Percentiles rank a stretch among this genome's conserved stretches.
Evolutionary conservation across 2,329 filamentous ascomycete species (phyloP).

Genomic region (Sarocladium kiliense): DNA sequence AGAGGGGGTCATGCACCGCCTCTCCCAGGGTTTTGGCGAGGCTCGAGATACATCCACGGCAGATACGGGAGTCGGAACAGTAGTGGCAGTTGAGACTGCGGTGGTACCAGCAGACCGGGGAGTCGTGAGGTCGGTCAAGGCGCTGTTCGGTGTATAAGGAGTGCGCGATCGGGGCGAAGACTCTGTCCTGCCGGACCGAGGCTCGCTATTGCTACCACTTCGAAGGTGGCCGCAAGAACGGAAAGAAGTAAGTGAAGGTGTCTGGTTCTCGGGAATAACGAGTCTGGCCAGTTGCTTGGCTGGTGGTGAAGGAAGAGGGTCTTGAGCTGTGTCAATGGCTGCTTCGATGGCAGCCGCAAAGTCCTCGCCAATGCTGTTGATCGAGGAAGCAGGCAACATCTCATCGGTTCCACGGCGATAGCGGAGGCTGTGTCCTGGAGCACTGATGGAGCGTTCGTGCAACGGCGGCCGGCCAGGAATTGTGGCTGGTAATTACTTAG

Average conservation of each 20-base stretch:
- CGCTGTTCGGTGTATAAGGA: conserved; percentile 22
- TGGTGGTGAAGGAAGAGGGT: conserved; percentile 33
- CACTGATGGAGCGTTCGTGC: conserved; percentile 60
- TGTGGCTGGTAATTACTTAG: conserved; percentile 44
- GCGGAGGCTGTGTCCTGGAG: conserved; percentile 43
- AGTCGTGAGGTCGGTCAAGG: conserved; percentile 32
- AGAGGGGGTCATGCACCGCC: conserved; percentile 21
- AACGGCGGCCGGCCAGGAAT: conserved; percentile 61
- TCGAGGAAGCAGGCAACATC: conserved; percentile 10
- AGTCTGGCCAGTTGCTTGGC: conserved; percentile 48
- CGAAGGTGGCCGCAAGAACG: conserved; percentile 41
- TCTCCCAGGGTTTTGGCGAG: conserved; percentile 42
- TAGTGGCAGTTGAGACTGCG: conserved; percentile 29
- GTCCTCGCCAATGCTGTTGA: conserved; percentile 18
- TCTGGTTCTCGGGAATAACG: conserved; percentile 41
- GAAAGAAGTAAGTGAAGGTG: conserved; percentile 23
- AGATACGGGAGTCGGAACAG: conserved; percentile 44
- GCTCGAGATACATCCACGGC: conserved; percentile 33
- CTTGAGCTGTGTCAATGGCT: conserved; percentile 20
- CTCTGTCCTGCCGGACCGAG: conserved; percentile 39
- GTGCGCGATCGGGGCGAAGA: conserved; percentile 17
- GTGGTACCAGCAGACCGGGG: conserved; percentile 42
- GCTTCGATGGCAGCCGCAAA: conserved; percentile 18
- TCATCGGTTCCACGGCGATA: conserved; percentile 1
- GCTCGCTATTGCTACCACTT: conserved; percentile 41